These are phyloP conservation scores for Cokeromyces recurvatus DNA, from an alignment of 371 early-diverging fungal genomes.

Conservation along the genomic window DNA sequence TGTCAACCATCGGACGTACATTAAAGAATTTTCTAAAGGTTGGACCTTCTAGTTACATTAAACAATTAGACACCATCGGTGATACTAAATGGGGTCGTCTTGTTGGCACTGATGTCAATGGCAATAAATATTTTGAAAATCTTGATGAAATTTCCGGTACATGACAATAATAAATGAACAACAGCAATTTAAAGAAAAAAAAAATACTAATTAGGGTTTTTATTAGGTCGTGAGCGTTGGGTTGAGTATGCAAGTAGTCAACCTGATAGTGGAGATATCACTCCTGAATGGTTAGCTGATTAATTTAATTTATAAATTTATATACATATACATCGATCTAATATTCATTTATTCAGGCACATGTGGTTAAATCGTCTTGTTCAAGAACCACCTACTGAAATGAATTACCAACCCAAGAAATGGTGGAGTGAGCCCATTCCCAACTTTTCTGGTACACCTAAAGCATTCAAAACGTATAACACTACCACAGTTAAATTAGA, in stretches of 20 bases:
- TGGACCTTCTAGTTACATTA: slow-evolving; percentile 58
- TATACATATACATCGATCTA: too few species aligned
- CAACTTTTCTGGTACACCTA: slow-evolving; percentile 70
- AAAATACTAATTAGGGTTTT: background rate
- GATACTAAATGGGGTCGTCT: slow-evolving; percentile 83
- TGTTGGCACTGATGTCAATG: slow-evolving; percentile 80
- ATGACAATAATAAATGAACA: background rate
- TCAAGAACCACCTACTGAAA: slow-evolving; percentile 76
- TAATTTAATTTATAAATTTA: too few species aligned
- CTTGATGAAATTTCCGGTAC: slow-evolving; percentile 76
- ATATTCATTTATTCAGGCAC: slow-evolving; percentile 59
- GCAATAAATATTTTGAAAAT: slow-evolving; percentile 92
- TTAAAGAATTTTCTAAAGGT: slow-evolving; percentile 54
- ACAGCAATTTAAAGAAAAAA: background rate
- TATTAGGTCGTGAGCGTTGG: slow-evolving; percentile 87
- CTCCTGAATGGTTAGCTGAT: slow-evolving; percentile 93
- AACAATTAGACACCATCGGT: slow-evolving; percentile 69
- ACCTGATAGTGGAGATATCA: slow-evolving; percentile 78
- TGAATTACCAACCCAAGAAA: slow-evolving; percentile 36
- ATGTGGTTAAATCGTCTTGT: slow-evolving; percentile 85
- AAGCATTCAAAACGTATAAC: slow-evolving; percentile 81
- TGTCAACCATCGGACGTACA: slow-evolving; percentile 60
- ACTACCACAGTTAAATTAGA: slow-evolving; percentile 80
- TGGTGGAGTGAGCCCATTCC: slow-evolving; percentile 49
- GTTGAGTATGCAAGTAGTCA: slow-evolving; percentile 75